Conservation (phyloP, 2,329 filamentous ascomycete genomes). For the Fusarium continuum region DNA sequence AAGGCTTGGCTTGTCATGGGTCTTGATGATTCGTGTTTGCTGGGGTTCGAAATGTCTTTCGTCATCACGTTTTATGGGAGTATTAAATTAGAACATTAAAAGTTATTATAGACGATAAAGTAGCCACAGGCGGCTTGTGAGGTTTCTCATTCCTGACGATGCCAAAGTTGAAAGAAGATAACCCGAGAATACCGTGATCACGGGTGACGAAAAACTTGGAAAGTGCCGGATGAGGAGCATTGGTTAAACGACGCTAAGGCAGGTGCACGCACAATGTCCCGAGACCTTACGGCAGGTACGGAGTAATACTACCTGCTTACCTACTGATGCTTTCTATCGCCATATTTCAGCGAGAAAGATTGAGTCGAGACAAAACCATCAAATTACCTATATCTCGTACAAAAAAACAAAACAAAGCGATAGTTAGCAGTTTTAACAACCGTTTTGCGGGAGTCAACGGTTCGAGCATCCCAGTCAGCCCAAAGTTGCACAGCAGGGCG, state of each 20-base stretch:
- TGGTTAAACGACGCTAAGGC: conserved; percentile 26
- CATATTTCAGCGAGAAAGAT: too few species aligned
- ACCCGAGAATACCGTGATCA: background rate
- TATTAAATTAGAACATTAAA: background rate
- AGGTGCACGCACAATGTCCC: conserved; percentile 16
- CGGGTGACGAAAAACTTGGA: conserved; percentile 6
- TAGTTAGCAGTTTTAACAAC: background rate
- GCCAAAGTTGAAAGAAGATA: background rate
- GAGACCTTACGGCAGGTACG: background rate
- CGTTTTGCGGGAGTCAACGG: conserved; percentile 3
- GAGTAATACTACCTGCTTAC: too few species aligned
- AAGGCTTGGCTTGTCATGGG: conserved; percentile 25
- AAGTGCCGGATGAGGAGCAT: conserved; percentile 11
- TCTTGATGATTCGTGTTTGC: conserved; percentile 6
- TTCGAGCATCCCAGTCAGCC: background rate
- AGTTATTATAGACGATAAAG: background rate
- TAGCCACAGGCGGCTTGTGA: background rate
- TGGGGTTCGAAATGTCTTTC: background rate
- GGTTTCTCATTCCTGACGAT: conserved; percentile 2
- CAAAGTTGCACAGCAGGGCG: background rate
- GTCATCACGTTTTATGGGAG: conserved; percentile 6
- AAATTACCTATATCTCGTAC: too few species aligned
- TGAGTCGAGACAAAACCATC: too few species aligned
- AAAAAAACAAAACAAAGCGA: background rate
- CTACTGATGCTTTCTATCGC: too few species aligned